These are phyloP conservation scores for Capsicum chinense DNA, from an alignment of 257 asterid species.

Conservation along the genomic window DNA sequence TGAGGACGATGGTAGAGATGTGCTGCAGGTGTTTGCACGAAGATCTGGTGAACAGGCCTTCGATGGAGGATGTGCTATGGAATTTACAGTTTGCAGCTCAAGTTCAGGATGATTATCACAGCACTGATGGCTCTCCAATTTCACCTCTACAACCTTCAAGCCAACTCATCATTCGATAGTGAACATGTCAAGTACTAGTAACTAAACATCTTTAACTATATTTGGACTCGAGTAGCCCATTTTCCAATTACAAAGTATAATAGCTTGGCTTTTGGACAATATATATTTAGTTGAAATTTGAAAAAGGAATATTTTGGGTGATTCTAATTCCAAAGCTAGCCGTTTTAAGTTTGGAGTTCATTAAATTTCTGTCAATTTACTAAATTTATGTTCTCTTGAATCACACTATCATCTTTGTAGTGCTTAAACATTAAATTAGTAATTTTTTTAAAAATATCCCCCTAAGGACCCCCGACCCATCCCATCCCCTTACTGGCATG, in stretches of 20 bases:
- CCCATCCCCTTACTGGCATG: not conserved
- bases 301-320: not conserved
- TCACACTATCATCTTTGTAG: not conserved
- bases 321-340: not conserved
- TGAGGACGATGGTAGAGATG: slow-evolving; percentile 66
- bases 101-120: slow-evolving; percentile 72
- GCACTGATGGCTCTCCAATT: slow-evolving; percentile 71
- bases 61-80: slow-evolving; percentile 90
- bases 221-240: not conserved
- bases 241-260: not conserved
- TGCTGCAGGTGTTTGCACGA: slow-evolving; percentile 76
- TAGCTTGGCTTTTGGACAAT: not conserved
- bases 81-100: slow-evolving; percentile 93
- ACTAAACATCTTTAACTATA: not conserved
- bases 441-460: not conserved
- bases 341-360: not conserved
- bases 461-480: not conserved
- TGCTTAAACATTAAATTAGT: not conserved
- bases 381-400: not conserved
- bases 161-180: slow-evolving; percentile 45
- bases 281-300: not conserved
- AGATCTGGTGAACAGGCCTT: slow-evolving; percentile 74
- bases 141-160: slow-evolving; percentile 59
- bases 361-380: not conserved
- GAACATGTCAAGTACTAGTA: not conserved